Percentiles rank a stretch among this genome's conserved stretches.
These are phyloP conservation scores for Ramichloridium luteum DNA, from an alignment of 2,329 filamentous ascomycete genomes.

Conservation along the genomic window DNA sequence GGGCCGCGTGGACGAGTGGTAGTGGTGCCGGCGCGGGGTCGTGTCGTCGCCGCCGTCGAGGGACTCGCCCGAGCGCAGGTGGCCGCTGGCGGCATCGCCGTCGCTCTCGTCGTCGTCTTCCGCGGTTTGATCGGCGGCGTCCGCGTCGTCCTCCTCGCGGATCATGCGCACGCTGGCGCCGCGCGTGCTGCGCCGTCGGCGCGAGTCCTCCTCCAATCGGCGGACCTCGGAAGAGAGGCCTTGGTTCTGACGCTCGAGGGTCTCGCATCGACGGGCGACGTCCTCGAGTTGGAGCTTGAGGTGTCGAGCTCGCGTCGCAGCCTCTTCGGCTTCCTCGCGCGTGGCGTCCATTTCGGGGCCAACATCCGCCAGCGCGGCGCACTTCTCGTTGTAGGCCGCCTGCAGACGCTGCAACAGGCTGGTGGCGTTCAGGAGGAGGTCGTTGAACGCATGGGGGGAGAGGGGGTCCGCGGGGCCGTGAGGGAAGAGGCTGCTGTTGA, in stretches of 20 bases:
- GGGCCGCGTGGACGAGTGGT: no score
- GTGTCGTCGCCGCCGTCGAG: no score
- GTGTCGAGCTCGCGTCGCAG: slow-evolving; percentile 44
- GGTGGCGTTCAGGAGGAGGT: slow-evolving; percentile 45
- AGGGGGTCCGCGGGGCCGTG: slow-evolving; percentile 36
- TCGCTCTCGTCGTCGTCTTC: slow-evolving; percentile 7
- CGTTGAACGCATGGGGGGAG: slow-evolving; percentile 43
- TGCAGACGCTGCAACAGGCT: slow-evolving; percentile 44
- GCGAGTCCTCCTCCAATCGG: not conserved
- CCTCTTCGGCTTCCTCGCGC: slow-evolving; percentile 49
- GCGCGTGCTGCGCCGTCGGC: not conserved
- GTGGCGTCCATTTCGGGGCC: slow-evolving; percentile 44
- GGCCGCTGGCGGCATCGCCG: slow-evolving; percentile 6
- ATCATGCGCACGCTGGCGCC: not conserved
- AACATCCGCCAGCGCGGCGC: slow-evolving; percentile 38
- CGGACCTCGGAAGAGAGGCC: slow-evolving; percentile 34
- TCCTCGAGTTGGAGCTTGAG: slow-evolving; percentile 50
- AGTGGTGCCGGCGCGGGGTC: slow-evolving; percentile 10
- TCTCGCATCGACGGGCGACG: slow-evolving; percentile 42
- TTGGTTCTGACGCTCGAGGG: slow-evolving; percentile 46
- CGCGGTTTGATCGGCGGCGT: not conserved
- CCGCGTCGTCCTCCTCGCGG: not conserved
- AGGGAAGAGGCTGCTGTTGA: slow-evolving; percentile 43
- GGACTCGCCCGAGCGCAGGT: no score
- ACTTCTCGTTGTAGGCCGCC: slow-evolving; percentile 42